phyloP scores from a whole-genome alignment of 2,329 filamentous ascomycete genomes.

The Microsporum audouinii region DNA sequence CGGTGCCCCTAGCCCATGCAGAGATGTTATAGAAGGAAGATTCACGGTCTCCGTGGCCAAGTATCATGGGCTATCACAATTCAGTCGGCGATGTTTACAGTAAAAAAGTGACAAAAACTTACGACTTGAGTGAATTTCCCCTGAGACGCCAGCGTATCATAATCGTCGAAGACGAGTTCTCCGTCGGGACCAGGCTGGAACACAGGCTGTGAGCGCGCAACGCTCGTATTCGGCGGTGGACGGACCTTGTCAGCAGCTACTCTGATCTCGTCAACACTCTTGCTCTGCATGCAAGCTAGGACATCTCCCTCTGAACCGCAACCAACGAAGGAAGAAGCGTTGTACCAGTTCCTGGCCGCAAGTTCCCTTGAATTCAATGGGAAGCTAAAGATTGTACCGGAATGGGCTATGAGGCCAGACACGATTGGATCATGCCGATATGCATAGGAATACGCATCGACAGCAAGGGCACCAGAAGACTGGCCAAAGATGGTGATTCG shows the following conservation, averaged over 20 bases:
- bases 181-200: slow-evolving; percentile 37
- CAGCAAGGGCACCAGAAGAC: slow-evolving; percentile 41
- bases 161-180: slow-evolving; percentile 34
- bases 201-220: slow-evolving; percentile 19
- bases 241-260: slow-evolving; percentile 27
- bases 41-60: slow-evolving; percentile 34
- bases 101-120: not conserved
- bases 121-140: slow-evolving; percentile 32
- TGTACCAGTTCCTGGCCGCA: slow-evolving; percentile 34
- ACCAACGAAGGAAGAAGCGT: slow-evolving; percentile 30
- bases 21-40: slow-evolving; percentile 39
- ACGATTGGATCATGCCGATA: slow-evolving; percentile 28
- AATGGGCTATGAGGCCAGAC: slow-evolving; percentile 28
- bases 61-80: slow-evolving; percentile 25
- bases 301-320: slow-evolving; percentile 25
- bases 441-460: slow-evolving; percentile 22
- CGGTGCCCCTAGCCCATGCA: slow-evolving; percentile 30
- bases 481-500: slow-evolving; percentile 28
- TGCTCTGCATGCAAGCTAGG: slow-evolving; percentile 31
- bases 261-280: slow-evolving; percentile 28
- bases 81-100: not conserved
- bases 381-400: slow-evolving; percentile 35
- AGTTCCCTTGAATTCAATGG: slow-evolving; percentile 28
- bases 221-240: slow-evolving; percentile 23
- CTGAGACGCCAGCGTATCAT: slow-evolving; percentile 22